Percentiles rank a stretch among this genome's conserved stretches.
Evolutionary conservation across 768 basidiomycete genomes (phyloP).

Genomic region (Exidia glandulosa): DNA sequence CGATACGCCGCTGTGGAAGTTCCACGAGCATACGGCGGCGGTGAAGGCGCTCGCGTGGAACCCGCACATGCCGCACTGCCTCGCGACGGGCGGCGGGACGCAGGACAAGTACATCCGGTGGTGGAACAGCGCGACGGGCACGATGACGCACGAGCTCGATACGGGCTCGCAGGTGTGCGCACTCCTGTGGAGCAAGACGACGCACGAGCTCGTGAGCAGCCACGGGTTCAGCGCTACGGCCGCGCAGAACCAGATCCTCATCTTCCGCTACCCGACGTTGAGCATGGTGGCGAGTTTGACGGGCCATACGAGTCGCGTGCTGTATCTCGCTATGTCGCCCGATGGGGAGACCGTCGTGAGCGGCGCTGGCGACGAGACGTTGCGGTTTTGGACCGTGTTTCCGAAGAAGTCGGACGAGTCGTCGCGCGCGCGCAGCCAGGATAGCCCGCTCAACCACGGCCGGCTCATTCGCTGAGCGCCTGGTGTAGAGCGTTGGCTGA

Average conservation of each 20-base stretch:
- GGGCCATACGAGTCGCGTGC: conserved; percentile 88
- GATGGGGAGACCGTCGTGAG: conserved; percentile 98
- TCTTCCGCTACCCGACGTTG: conserved; percentile 89
- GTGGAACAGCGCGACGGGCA: conserved; percentile 88
- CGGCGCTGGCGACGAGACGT: conserved; percentile 93
- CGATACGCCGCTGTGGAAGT: conserved; percentile 71
- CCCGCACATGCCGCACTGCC: conserved; percentile 79
- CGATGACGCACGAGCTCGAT: conserved; percentile 77
- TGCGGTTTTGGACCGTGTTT: conserved; percentile 97
- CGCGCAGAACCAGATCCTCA: conserved; percentile 91
- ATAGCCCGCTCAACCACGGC: too few species aligned
- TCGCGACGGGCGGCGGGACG: conserved; percentile 94
- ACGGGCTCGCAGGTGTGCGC: conserved; percentile 98
- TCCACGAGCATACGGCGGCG: conserved; percentile 92
- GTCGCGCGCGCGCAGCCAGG: too few species aligned
- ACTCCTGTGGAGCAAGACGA: conserved; percentile 89
- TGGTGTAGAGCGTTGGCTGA: too few species aligned
- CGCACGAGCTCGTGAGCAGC: conserved; percentile 94
- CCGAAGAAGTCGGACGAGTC: too few species aligned
- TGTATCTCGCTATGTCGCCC: conserved; percentile 95
- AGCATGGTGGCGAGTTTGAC: conserved; percentile 91
- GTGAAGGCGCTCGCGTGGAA: conserved; percentile 99
- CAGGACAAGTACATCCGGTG: conserved; percentile 97
- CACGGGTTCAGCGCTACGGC: conserved; percentile 93
- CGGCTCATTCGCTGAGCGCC: too few species aligned